Evolutionary conservation across 2,329 filamentous ascomycete genomes (phyloP), one percentile per base, ranked within the genome.

Genomic region (Sclerotinia sclerotiorum): DNA sequence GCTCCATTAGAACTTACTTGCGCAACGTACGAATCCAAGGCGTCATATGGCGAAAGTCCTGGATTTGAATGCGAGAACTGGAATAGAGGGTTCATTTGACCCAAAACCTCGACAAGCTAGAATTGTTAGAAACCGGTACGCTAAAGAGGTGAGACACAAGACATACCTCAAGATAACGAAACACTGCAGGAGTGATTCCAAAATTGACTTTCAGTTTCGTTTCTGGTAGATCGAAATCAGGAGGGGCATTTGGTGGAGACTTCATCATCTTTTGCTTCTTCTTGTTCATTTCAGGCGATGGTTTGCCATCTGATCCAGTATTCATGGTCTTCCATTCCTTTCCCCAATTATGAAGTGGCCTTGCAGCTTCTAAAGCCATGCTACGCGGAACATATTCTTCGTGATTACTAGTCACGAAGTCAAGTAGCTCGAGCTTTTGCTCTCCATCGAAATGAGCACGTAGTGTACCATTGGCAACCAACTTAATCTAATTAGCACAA

Each of bases 341-440:
- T 73, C 85, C 81, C 87, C 87, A 90, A 70, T 84, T 82, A 72
- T 89, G 87, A 35, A 84, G 81, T 2, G 87, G 87, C 73, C 85
- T 84, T 19, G 87, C 87, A 8, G 85, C 85, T 56, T 88, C 82
- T 51, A 89, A 84, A 11, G 88, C 85, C 72, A 84, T 83, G 70
- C 83, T 86, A 66, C 92, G 87, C 29, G 93, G 89, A 57, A 98
- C 82, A 75, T 90, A 97, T 79, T 98, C 94, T 73, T 94, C 91
- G 75, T 96, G 90, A 62, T 84, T 85, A 48, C 83, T 85, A 1
- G 91, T 92, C 58, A 88, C 84, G 73, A 98, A 94, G 74, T 97
- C 92, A 61, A 98, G 85, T 70, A 93, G 83, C 70, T 97, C 92
- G 69, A 99, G 90, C 78, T 90, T 93, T 70, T 93, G 90, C 49